Evolutionary conservation across 805 yeast species (phyloP), one percentile per base, ranked within the genome.

Genomic region (Candida suzukii): DNA sequence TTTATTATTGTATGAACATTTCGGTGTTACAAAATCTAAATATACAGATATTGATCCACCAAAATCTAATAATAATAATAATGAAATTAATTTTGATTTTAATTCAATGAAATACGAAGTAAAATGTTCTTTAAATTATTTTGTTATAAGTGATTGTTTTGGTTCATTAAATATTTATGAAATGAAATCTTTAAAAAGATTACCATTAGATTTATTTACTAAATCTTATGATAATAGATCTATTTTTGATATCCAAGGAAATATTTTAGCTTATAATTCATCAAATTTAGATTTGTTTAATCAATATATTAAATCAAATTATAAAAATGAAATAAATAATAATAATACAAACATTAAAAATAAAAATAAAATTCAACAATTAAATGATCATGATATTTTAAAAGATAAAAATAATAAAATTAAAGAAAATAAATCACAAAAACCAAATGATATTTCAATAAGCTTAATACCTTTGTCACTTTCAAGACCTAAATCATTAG

Each of bases 241-340:
- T 1, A 67, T 76, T 2, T 69, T 68, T 48, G 81, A 75, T 49
- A 35, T 76, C 2, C 63, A 64, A 29, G 78, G 73, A 9, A 58
- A 67, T 34, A 73, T 78, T 76, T 50, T 77, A 18, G 72, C 67
- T 7, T 73, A 67, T 47, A 62, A 67, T 12, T 75, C 78, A 1
- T 57, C 70, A 4, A 56, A 62, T 18, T 44, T 47, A 12, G 74
- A 70, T 50, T 53, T 55, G 46, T 59, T 63, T 21, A 37, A 25
- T 14, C 34, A 39, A 31, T 46, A 48, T 25, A 42, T 43, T 28
- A 40, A 22, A 12, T 19, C 33, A 1, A 20, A 19, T 19, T 3
- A 16, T 19, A 16, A 9, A 21, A 22, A 21, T 21, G 3, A 21
- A 21, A 6, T 5, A 4, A 34, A 6, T 18, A 19, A 11, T 13